Conservation (phyloP, 805 yeast species). For the Millerozyma miso region DNA sequence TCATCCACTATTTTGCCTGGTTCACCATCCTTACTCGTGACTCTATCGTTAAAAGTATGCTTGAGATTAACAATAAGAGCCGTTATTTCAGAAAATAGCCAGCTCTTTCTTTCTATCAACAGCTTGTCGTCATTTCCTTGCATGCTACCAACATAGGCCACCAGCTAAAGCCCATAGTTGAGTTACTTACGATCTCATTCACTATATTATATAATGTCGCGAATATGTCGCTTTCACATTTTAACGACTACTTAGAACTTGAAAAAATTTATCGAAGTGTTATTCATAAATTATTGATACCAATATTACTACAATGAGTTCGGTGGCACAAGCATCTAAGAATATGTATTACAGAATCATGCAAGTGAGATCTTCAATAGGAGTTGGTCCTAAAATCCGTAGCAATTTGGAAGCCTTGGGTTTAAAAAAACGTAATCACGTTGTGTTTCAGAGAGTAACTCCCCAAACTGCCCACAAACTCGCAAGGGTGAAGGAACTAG, state of each 20-base stretch:
- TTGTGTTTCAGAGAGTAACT: constrained; percentile 66
- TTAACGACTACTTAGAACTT: no score
- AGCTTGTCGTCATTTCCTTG: background rate
- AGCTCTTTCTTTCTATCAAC: background rate
- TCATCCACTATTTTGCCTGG: background rate
- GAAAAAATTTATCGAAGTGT: background rate
- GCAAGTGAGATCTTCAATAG: constrained; percentile 78
- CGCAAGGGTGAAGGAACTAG: constrained; percentile 78
- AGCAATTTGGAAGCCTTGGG: constrained; percentile 71
- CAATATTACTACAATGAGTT: background rate
- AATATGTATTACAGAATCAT: constrained; percentile 51
- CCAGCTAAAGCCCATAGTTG: no score
- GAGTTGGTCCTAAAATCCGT: constrained; percentile 66
- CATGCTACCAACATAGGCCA: background rate
- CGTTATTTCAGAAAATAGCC: background rate
- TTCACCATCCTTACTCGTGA: background rate
- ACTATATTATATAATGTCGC: no score
- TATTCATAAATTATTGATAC: constrained; percentile 6
- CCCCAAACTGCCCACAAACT: constrained; percentile 85
- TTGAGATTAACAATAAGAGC: background rate
- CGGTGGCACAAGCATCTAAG: constrained; percentile 8
- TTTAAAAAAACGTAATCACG: constrained; percentile 65
- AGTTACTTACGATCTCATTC: no score
- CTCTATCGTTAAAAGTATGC: background rate
- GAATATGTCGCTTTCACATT: no score